Percentiles rank a stretch among this genome's conserved stretches.
These are phyloP conservation scores for Polygonum aviculare DNA, from an alignment of 148 eudicot genomes.

Conservation along the genomic window DNA sequence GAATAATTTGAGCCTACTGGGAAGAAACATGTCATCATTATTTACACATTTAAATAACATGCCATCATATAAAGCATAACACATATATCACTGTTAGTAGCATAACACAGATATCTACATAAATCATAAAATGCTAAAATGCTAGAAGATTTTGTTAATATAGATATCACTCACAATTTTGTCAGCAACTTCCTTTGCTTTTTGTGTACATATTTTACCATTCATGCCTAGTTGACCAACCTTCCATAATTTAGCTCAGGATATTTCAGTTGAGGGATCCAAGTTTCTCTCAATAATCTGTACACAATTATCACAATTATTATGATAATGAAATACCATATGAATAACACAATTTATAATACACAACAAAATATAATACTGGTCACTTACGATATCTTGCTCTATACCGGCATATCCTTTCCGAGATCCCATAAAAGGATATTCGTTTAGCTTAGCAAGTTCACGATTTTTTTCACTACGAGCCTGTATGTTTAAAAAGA, in stretches of 20 bases:
- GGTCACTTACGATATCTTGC: neutral
- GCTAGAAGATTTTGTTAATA: too few relatives aligned
- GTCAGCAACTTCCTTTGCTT: neutral
- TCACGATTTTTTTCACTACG: neutral
- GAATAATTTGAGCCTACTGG: too few relatives aligned
- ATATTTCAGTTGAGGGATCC: neutral
- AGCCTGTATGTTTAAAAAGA: too few relatives aligned
- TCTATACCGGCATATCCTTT: neutral
- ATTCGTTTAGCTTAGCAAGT: neutral
- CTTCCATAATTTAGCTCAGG: neutral
- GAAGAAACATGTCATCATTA: too few relatives aligned
- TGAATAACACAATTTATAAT: neutral
- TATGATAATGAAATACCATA: neutral
- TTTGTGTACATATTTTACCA: neutral
- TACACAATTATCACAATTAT: neutral
- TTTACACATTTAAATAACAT: too few relatives aligned
- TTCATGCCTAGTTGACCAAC: neutral
- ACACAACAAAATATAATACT: too few relatives aligned
- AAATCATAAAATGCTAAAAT: too few relatives aligned
- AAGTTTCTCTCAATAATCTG: neutral
- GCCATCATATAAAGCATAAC: too few relatives aligned
- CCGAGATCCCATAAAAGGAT: neutral
- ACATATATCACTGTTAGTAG: too few relatives aligned
- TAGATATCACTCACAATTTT: neutral
- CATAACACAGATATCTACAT: too few relatives aligned